Evolutionary conservation across 83 land plant genomes (phyloP).

Genomic region (Thuja plicata): DNA sequence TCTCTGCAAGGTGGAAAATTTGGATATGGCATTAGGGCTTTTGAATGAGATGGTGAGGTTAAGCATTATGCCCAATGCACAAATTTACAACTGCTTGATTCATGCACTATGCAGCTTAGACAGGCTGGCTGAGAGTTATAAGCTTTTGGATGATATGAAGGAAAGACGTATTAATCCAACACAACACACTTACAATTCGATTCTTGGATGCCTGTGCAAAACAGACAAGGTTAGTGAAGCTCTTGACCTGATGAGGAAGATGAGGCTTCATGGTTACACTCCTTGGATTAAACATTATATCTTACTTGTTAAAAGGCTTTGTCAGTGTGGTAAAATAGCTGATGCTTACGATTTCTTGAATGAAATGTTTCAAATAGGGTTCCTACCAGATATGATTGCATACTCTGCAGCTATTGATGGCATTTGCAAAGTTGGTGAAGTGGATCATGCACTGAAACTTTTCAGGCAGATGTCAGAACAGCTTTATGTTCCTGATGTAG

Average conservation of each 20-base stretch:
- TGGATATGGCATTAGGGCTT: conserved; percentile 46
- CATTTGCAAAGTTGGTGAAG: conserved; percentile 18
- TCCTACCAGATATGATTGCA: conserved; percentile 44
- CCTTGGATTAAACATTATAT: conserved; percentile 63
- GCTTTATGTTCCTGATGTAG: conserved; percentile 44
- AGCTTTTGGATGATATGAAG: conserved; percentile 39
- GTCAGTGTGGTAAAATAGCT: conserved; percentile 21
- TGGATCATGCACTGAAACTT: conserved; percentile 39
- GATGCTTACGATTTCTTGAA: conserved; percentile 44
- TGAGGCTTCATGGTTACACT: conserved; percentile 40
- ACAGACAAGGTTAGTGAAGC: conserved; percentile 32
- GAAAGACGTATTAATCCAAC: conserved; percentile 36
- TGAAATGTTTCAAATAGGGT: conserved; percentile 40
- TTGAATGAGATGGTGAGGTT: conserved; percentile 33
- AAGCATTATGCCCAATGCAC: conserved; percentile 27
- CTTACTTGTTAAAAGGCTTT: conserved; percentile 39
- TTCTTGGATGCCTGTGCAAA: conserved; percentile 52
- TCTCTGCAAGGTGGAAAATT: conserved; percentile 31
- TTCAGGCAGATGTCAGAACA: conserved; percentile 34
- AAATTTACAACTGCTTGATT: conserved; percentile 48
- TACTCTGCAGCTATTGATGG: conserved; percentile 49
- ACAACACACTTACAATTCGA: conserved; percentile 44
- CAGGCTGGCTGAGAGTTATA: conserved; percentile 43
- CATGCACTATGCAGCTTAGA: conserved; percentile 36
- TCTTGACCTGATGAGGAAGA: conserved; percentile 41